Conservation (phyloP, 306 rosid genomes). For the Rosa persica region DNA sequence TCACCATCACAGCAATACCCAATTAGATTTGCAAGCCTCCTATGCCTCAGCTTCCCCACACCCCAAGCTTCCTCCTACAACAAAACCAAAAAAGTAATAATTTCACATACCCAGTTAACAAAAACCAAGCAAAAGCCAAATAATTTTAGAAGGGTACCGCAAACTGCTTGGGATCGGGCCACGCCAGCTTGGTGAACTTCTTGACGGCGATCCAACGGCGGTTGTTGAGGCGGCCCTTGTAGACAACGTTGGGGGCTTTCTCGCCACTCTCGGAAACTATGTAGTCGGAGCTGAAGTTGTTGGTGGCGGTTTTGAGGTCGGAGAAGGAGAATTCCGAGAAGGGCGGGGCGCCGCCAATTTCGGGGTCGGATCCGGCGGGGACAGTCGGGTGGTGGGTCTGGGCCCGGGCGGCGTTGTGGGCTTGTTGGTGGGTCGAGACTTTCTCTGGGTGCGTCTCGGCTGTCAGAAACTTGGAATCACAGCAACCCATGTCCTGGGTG, state of each 20-base stretch:
- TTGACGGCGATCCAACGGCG: constrained; percentile 90
- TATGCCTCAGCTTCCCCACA: constrained; percentile 80
- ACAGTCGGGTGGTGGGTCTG: constrained; percentile 32
- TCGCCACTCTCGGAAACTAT: constrained; percentile 95
- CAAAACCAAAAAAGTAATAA: background rate
- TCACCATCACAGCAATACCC: constrained; percentile 97
- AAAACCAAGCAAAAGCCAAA: background rate
- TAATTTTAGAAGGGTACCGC: constrained; percentile 35
- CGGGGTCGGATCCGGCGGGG: constrained; percentile 30
- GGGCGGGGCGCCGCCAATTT: constrained; percentile 32
- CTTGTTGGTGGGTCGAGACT: constrained; percentile 28
- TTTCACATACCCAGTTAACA: background rate
- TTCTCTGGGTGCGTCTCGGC: constrained; percentile 47
- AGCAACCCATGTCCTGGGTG: constrained; percentile 59
- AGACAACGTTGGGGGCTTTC: constrained; percentile 83
- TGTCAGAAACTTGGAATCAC: constrained; percentile 44
- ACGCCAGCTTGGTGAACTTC: constrained; percentile 85
- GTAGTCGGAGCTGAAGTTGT: constrained; percentile 71
- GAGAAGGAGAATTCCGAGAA: constrained; percentile 75
- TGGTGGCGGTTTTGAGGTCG: constrained; percentile 80
- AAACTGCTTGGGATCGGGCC: constrained; percentile 97
- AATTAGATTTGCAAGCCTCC: constrained; percentile 79
- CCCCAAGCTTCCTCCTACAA: constrained; percentile 84
- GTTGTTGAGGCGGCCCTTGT: constrained; percentile 74
- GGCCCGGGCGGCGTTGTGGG: constrained; percentile 15